A percentile compares a stretch with the other conserved stretches of the same genome.
Conservation (phyloP, 2,329 filamentous ascomycete genomes). For the Leptographium wingfieldii region DNA sequence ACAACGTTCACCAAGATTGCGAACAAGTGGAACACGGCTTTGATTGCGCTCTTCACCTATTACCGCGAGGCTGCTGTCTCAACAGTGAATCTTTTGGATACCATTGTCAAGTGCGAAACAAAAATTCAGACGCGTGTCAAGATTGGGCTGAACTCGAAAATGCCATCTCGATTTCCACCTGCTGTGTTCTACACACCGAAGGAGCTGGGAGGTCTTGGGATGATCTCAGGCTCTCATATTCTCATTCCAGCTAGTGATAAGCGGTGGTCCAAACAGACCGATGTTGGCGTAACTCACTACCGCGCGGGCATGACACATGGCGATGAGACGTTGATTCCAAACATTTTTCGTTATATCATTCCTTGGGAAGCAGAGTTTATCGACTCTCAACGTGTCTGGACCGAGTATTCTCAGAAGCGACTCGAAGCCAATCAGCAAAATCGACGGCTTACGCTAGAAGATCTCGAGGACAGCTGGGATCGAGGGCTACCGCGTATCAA, state of each 20-base stretch:
- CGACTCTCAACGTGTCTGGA: slow-evolving; percentile 97
- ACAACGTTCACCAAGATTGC: slow-evolving; percentile 99
- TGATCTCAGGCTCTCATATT: slow-evolving; percentile 98
- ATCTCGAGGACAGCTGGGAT: slow-evolving; percentile 97
- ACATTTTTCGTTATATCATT: slow-evolving; percentile 98
- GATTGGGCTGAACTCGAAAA: slow-evolving; percentile 97
- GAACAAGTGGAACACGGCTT: slow-evolving; percentile 98
- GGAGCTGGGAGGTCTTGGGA: slow-evolving; percentile 89
- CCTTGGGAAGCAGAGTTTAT: slow-evolving; percentile 99
- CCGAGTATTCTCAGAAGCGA: slow-evolving; percentile 96
- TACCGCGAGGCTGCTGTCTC: slow-evolving; percentile 96
- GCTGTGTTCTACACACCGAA: slow-evolving; percentile 99
- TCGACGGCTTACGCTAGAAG: slow-evolving; percentile 82
- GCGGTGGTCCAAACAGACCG: slow-evolving; percentile 96
- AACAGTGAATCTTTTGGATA: slow-evolving; percentile 85
- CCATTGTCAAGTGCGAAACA: slow-evolving; percentile 98
- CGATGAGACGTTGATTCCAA: slow-evolving; percentile 93
- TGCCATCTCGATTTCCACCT: slow-evolving; percentile 96
- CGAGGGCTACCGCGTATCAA: slow-evolving; percentile 96
- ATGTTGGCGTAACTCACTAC: slow-evolving; percentile 93
- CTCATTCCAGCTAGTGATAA: slow-evolving; percentile 96
- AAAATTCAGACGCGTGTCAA: slow-evolving; percentile 99
- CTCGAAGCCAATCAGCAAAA: slow-evolving; percentile 97
- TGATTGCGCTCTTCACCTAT: slow-evolving; percentile 96
- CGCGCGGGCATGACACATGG: slow-evolving; percentile 96